Evolutionary conservation across 176 grass and related monocot species (phyloP).

Genomic region (Musa beccarii): DNA sequence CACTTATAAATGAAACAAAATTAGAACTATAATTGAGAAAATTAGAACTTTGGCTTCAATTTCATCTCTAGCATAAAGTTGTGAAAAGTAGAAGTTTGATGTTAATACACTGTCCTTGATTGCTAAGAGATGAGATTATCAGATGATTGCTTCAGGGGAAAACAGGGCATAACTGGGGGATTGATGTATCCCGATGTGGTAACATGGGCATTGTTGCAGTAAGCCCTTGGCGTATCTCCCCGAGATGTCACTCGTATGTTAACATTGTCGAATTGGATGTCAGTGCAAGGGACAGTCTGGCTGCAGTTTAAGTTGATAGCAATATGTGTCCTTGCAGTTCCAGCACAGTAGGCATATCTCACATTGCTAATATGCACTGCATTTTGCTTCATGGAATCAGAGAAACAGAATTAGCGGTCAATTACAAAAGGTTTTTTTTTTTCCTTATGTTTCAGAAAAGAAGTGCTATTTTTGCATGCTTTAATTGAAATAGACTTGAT

Average conservation of each 20-base stretch:
- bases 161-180: neutral
- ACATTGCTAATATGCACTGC: constrained; percentile 33
- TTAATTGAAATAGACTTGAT: neutral
- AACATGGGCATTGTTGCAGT: constrained; percentile 29
- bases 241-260: constrained; percentile 17
- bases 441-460: neutral
- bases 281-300: constrained; percentile 18
- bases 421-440: too few species aligned
- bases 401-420: neutral
- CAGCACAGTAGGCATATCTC: constrained; percentile 19
- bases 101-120: too few species aligned
- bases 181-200: constrained; percentile 9
- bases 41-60: too few species aligned
- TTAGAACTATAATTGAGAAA: too few species aligned
- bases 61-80: too few species aligned
- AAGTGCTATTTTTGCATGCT: neutral
- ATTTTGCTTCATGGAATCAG: constrained; percentile 15
- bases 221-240: neutral
- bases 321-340: constrained; percentile 14
- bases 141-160: neutral
- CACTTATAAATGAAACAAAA: too few species aligned
- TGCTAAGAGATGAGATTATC: too few species aligned
- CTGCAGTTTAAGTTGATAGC: constrained; percentile 31
- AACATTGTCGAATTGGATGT: constrained; percentile 20
- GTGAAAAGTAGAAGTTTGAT: too few species aligned